Conservation (phyloP, 345 rosid species). For the Carallia pectinifolia region DNA sequence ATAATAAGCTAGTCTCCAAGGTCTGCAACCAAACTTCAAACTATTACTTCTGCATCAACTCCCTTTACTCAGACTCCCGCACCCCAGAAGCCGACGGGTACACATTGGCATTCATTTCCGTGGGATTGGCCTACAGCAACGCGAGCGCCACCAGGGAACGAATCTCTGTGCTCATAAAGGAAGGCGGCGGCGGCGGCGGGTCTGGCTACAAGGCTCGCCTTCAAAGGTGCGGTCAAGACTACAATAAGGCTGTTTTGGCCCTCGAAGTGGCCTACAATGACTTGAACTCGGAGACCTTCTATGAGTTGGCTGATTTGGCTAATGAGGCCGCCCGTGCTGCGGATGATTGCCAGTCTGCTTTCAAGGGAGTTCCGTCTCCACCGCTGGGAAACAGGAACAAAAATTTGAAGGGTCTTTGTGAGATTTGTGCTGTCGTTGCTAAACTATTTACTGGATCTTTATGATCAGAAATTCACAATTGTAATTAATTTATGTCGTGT, state of each 20-base stretch:
- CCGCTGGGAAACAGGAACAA: constrained; percentile 23
- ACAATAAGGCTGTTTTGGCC: constrained; percentile 20
- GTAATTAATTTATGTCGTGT: too few relatives aligned
- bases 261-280: constrained; percentile 32
- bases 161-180: constrained; percentile 19
- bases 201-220: constrained; percentile 14
- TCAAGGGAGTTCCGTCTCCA: constrained; percentile 11
- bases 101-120: constrained; percentile 37
- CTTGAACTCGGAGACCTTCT: constrained; percentile 43
- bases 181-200: too few relatives aligned
- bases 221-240: constrained; percentile 18
- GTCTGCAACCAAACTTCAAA: constrained; percentile 32
- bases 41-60: constrained; percentile 32
- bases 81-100: constrained; percentile 34
- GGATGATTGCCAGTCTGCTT: constrained; percentile 23
- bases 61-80: constrained; percentile 46
- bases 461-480: not conserved
- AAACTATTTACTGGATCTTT: constrained; percentile 17
- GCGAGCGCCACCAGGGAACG: constrained; percentile 30
- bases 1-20: constrained; percentile 23
- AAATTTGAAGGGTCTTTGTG: constrained; percentile 25
- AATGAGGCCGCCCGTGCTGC: constrained; percentile 17
- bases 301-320: constrained; percentile 23
- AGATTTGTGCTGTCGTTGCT: constrained; percentile 28
- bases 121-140: constrained; percentile 35